Percentiles rank a stretch among this genome's conserved stretches.
phyloP scores from a whole-genome alignment of 2,329 filamentous ascomycete genomes.

The Macrophomina tecta region DNA sequence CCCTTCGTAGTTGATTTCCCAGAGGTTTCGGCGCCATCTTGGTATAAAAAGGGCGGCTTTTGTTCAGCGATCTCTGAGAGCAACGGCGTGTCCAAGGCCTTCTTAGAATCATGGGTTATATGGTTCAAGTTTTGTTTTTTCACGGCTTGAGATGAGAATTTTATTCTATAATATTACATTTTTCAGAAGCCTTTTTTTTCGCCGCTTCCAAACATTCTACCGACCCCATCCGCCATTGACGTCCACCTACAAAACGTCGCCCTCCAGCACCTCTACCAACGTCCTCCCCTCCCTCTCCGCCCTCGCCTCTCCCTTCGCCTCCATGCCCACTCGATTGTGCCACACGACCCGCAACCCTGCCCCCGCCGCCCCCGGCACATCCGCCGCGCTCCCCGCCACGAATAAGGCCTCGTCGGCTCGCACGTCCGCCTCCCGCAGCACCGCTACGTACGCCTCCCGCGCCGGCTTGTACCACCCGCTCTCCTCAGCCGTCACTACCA shows the following conservation, averaged over 20 bases:
- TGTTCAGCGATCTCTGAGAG: neutral
- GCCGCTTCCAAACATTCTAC: neutral
- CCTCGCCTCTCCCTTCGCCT: constrained; percentile 27
- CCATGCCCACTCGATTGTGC: constrained; percentile 17
- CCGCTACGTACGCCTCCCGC: constrained; percentile 41
- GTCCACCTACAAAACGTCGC: neutral
- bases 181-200: neutral
- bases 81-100: neutral
- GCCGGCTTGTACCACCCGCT: constrained; percentile 50
- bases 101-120: neutral
- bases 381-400: constrained; percentile 45
- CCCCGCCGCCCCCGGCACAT: constrained; percentile 47
- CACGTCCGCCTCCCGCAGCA: constrained; percentile 36
- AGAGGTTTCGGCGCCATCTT: too few species aligned
- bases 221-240: neutral
- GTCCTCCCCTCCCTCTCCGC: constrained; percentile 24
- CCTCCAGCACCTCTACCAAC: constrained; percentile 22
- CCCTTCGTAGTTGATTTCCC: too few species aligned
- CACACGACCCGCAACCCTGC: constrained; percentile 46
- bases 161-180: too few species aligned
- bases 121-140: neutral
- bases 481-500: constrained; percentile 48
- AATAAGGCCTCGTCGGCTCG: constrained; percentile 1
- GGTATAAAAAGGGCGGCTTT: neutral
- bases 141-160: neutral